Conservation (phyloP, 2,329 filamentous ascomycete genomes). For the Cladosporium velox region DNA sequence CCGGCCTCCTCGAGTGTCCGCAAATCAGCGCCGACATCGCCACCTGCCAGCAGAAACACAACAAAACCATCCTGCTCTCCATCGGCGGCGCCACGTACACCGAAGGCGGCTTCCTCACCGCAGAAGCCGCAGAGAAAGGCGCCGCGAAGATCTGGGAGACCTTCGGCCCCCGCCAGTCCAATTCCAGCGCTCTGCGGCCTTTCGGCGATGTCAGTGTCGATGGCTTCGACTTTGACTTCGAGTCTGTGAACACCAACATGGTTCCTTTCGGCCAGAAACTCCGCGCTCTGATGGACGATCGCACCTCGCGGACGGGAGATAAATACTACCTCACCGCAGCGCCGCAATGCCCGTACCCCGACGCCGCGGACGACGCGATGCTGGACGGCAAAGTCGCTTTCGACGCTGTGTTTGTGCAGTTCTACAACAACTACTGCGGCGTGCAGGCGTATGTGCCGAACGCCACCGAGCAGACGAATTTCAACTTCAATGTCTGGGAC, state of each 20-base stretch:
- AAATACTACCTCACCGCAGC: slow-evolving; percentile 49
- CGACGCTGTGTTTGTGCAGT: slow-evolving; percentile 47
- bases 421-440: slow-evolving; percentile 52
- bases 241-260: slow-evolving; percentile 62
- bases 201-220: slow-evolving; percentile 68
- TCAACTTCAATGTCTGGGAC: slow-evolving; percentile 44
- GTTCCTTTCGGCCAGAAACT: slow-evolving; percentile 49
- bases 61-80: slow-evolving; percentile 72
- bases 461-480: slow-evolving; percentile 56
- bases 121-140: slow-evolving; percentile 53
- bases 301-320: slow-evolving; percentile 28
- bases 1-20: slow-evolving; percentile 61
- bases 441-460: slow-evolving; percentile 36
- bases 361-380: slow-evolving; percentile 36
- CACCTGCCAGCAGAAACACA: slow-evolving; percentile 61
- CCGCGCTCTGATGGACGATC: slow-evolving; percentile 34
- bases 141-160: slow-evolving; percentile 69
- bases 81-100: slow-evolving; percentile 71
- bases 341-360: slow-evolving; percentile 45
- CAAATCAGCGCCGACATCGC: slow-evolving; percentile 59
- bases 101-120: slow-evolving; percentile 65
- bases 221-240: slow-evolving; percentile 78
- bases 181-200: slow-evolving; percentile 56
- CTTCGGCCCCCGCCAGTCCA: slow-evolving; percentile 58
- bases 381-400: slow-evolving; percentile 63